phyloP scores from a whole-genome alignment of 371 early-diverging fungal species.

The Mucor velutinosus region DNA sequence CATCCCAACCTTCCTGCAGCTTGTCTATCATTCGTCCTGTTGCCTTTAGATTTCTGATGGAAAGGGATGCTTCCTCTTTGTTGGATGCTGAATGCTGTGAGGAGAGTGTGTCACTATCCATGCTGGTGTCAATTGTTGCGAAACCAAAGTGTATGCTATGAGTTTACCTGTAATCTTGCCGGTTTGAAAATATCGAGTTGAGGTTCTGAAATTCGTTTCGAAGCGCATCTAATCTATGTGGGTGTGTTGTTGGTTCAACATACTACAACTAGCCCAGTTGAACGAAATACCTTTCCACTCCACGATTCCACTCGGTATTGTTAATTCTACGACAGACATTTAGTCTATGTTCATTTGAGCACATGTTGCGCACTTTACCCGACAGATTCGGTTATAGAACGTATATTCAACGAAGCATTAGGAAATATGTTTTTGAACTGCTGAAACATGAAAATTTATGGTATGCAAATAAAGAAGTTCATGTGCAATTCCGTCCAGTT shows the following conservation, averaged over 20 bases:
- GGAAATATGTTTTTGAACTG: conserved; percentile 51
- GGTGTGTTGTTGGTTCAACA: background rate
- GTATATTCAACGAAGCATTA: conserved; percentile 32
- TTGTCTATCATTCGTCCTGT: conserved; percentile 27
- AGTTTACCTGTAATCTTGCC: conserved; percentile 21
- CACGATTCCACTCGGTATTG: conserved; percentile 25
- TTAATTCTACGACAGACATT: background rate
- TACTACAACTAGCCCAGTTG: background rate
- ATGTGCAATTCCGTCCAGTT: background rate
- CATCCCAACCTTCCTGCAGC: conserved; percentile 24
- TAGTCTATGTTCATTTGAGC: background rate
- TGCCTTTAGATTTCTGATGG: conserved; percentile 20
- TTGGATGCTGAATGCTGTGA: background rate
- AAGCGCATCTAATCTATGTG: conserved; percentile 29
- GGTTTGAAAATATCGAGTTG: conserved; percentile 29
- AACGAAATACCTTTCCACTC: conserved; percentile 26
- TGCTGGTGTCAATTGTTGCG: background rate
- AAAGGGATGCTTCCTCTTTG: background rate
- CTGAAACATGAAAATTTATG: conserved; percentile 38
- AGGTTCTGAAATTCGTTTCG: conserved; percentile 35
- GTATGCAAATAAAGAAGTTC: background rate
- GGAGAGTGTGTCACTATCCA: background rate
- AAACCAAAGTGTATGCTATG: background rate
- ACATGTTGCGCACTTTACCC: conserved; percentile 23
- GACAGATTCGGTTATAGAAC: conserved; percentile 41